phyloP scores from a whole-genome alignment of 768 basidiomycete species.

The Amanita phalloides region DNA sequence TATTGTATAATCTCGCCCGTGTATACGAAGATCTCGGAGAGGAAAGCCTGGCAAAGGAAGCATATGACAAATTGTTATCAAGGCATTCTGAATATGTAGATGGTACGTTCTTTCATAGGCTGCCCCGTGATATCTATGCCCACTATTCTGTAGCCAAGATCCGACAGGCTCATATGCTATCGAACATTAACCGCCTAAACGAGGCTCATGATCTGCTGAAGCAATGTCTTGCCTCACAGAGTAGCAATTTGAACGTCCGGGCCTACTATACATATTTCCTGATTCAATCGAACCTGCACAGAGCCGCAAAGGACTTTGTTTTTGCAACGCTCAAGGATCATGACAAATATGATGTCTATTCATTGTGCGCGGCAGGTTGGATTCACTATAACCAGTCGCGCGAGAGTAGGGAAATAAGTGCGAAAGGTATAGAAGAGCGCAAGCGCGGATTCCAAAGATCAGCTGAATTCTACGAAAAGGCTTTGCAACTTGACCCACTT shows the following conservation, averaged over 20 bases:
- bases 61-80: conserved; percentile 79
- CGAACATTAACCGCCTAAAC: conserved; percentile 56
- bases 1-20: conserved; percentile 86
- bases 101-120: conserved; percentile 39
- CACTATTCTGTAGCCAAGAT: conserved; percentile 62
- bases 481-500: conserved; percentile 68
- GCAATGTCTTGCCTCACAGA: conserved; percentile 74
- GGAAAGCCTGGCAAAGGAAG: conserved; percentile 62
- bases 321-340: conserved; percentile 77
- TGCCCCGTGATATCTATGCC: not conserved
- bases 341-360: conserved; percentile 83
- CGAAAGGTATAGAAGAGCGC: conserved; percentile 57
- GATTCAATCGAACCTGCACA: conserved; percentile 59
- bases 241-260: conserved; percentile 74
- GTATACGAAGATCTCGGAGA: conserved; percentile 84
- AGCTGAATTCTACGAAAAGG: conserved; percentile 91
- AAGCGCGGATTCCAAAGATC: conserved; percentile 67
- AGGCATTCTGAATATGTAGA: conserved; percentile 95
- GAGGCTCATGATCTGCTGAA: conserved; percentile 87
- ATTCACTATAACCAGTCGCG: conserved; percentile 79
- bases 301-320: conserved; percentile 82
- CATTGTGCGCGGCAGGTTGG: conserved; percentile 83
- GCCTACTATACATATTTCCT: conserved; percentile 93
- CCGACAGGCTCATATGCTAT: conserved; percentile 75
- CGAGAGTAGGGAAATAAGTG: conserved; percentile 62